Percentiles rank a stretch among this genome's conserved stretches.
Evolutionary conservation across 1,284 basidiomycete species (phyloP).

Genomic region (Mycena sp.): DNA sequence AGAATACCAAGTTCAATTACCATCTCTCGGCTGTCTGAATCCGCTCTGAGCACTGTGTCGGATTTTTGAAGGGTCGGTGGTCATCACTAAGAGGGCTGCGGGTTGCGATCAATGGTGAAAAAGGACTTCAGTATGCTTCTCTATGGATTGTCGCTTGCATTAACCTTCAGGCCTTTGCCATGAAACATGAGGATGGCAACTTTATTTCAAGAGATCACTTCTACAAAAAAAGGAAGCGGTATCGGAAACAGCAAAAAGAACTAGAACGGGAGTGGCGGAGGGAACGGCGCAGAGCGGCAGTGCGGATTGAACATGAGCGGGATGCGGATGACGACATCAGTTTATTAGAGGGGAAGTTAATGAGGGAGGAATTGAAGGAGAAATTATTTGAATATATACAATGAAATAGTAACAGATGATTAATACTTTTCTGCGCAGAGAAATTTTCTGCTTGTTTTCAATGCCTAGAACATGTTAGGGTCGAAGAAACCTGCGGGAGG

Average conservation of each 20-base stretch:
- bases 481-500: not conserved
- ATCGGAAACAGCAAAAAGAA: too few species aligned
- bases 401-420: not conserved
- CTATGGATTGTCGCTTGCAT: too few species aligned
- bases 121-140: constrained; percentile 31
- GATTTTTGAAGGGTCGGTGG: constrained; percentile 45
- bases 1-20: constrained; percentile 9
- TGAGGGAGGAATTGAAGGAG: constrained; percentile 28
- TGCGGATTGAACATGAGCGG: not conserved
- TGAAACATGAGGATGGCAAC: too few species aligned
- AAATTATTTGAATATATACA: constrained; percentile 22
- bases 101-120: constrained; percentile 36
- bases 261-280: too few species aligned
- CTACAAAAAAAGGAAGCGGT: too few species aligned
- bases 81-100: constrained; percentile 42
- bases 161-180: too few species aligned
- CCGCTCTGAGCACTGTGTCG: constrained; percentile 46
- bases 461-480: too few species aligned
- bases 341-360: constrained; percentile 30
- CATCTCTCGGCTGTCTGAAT: constrained; percentile 24
- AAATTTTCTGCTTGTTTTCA: too few species aligned
- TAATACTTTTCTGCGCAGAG: not conserved
- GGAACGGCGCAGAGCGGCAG: too few species aligned
- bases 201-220: too few species aligned
- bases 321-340: constrained; percentile 16